Evolutionary conservation across 306 rosid species (phyloP).

Genomic region (Fragaria iinumae): DNA sequence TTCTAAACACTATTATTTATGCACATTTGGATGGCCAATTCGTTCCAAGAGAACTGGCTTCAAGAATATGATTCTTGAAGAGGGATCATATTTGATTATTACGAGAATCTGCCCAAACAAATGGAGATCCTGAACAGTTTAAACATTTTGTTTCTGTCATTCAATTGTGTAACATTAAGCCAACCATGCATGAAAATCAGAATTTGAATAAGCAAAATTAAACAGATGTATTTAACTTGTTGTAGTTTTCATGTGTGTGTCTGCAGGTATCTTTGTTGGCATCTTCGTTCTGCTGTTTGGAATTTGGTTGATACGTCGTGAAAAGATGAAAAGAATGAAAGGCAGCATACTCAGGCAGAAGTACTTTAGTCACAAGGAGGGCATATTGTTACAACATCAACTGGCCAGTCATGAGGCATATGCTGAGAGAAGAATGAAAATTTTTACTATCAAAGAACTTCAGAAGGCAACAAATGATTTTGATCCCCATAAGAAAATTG

Average conservation of each 20-base stretch:
- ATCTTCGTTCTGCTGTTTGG: neutral
- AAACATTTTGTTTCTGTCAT: no score
- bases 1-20: no score
- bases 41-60: no score
- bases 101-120: no score
- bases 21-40: no score
- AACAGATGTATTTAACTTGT: no score
- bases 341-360: neutral
- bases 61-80: no score
- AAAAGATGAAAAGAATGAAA: neutral
- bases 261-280: constrained; percentile 10
- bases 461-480: constrained; percentile 10
- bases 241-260: neutral
- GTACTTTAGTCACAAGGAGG: constrained; percentile 16
- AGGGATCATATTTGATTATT: no score
- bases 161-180: no score
- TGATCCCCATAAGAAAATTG: neutral
- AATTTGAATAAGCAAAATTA: no score
- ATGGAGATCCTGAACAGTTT: no score
- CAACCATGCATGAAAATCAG: no score
- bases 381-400: neutral
- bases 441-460: neutral
- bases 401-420: neutral
- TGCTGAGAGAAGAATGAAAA: neutral
- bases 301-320: neutral